These are phyloP conservation scores for Sequoiadendron giganteum DNA, from an alignment of 75 land plant species.

Conservation along the genomic window DNA sequence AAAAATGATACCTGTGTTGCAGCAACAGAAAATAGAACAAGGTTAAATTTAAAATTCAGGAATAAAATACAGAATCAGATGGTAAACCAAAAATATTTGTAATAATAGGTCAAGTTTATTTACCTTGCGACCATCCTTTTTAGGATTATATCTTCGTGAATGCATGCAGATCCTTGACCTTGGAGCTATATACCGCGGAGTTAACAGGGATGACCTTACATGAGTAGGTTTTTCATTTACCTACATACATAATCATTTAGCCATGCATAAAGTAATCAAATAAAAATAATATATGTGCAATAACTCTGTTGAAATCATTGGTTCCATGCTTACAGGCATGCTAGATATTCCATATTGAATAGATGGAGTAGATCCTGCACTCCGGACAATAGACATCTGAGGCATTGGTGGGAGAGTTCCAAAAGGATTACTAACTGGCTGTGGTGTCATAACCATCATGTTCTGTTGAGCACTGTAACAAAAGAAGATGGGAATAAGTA, in stretches of 20 bases:
- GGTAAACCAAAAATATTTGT: neutral
- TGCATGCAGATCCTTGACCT: slow-evolving; percentile 76
- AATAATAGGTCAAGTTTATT: neutral
- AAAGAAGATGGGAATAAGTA: neutral
- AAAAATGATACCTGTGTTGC: slow-evolving; percentile 77
- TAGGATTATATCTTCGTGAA: slow-evolving; percentile 74
- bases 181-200: slow-evolving; percentile 73
- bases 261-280: slow-evolving; percentile 48
- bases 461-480: slow-evolving; percentile 52
- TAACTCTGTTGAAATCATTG: neutral
- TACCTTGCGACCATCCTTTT: slow-evolving; percentile 75
- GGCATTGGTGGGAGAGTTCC: slow-evolving; percentile 94
- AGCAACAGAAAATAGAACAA: neutral
- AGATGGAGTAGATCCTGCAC: slow-evolving; percentile 69
- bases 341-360: slow-evolving; percentile 97
- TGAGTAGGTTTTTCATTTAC: slow-evolving; percentile 76
- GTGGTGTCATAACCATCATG: slow-evolving; percentile 35
- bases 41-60: neutral
- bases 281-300: too few species aligned
- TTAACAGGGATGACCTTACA: slow-evolving; percentile 59
- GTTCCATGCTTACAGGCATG: slow-evolving; percentile 58
- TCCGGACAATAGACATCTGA: slow-evolving; percentile 80
- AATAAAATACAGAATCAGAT: neutral
- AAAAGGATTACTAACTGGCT: slow-evolving; percentile 70
- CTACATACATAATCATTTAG: slow-evolving; percentile 22